A percentile compares a stretch with the other conserved stretches of the same genome.
These are phyloP conservation scores for Crucihimalaya himalaica DNA, from an alignment of 345 rosid species.

Conservation along the genomic window DNA sequence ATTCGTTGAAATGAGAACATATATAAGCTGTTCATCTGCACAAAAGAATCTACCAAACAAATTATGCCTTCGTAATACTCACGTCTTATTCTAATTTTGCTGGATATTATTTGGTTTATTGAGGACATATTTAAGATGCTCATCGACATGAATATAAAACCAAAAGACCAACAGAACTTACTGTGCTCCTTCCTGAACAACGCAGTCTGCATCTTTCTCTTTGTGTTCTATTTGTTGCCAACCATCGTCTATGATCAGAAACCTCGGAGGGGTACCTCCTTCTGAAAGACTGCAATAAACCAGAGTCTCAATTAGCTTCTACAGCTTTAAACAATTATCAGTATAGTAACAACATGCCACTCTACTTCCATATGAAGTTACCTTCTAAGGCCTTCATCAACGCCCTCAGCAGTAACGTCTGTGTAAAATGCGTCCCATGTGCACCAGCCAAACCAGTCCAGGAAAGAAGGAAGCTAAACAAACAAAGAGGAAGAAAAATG, in stretches of 20 bases:
- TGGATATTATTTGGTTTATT: neutral
- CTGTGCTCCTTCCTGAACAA: slow-evolving; percentile 99
- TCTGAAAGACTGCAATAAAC: slow-evolving; percentile 69
- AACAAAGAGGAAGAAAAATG: slow-evolving; percentile 15
- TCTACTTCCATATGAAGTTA: slow-evolving; percentile 29
- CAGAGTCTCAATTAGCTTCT: slow-evolving; percentile 24
- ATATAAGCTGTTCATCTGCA: too few relatives aligned
- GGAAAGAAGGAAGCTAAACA: slow-evolving; percentile 75
- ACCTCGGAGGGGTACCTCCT: slow-evolving; percentile 93
- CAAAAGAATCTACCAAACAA: too few relatives aligned
- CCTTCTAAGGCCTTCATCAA: slow-evolving; percentile 91
- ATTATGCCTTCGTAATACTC: too few relatives aligned
- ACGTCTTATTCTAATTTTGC: neutral
- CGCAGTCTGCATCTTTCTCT: slow-evolving; percentile 58
- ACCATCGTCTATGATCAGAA: slow-evolving; percentile 95
- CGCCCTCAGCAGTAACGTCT: slow-evolving; percentile 95
- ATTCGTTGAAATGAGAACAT: too few relatives aligned
- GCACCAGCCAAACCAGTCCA: slow-evolving; percentile 99
- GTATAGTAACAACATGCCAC: neutral
- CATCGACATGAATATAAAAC: slow-evolving; percentile 10
- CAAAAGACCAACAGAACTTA: slow-evolving; percentile 48
- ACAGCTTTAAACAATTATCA: neutral
- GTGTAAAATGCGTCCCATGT: slow-evolving; percentile 99
- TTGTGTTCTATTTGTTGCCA: slow-evolving; percentile 97
- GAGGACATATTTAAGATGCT: neutral